A percentile compares a stretch with the other conserved stretches of the same genome.
These are phyloP conservation scores for Hypoxylon sp. DNA, from an alignment of 2,329 filamentous ascomycete species.

Conservation along the genomic window DNA sequence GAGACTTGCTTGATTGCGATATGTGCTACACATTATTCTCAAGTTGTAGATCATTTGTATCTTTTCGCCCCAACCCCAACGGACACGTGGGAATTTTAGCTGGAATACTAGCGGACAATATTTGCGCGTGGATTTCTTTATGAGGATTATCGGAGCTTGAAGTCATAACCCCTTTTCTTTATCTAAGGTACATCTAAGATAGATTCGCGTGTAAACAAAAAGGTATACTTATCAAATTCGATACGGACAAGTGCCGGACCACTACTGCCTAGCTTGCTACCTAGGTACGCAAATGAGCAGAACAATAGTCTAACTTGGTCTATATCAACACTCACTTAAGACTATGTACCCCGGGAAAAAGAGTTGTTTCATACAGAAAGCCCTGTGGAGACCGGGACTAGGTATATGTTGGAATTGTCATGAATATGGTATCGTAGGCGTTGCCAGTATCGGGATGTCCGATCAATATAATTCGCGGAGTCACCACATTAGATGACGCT, in stretches of 20 bases:
- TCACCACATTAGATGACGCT: background rate
- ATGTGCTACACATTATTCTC: background rate
- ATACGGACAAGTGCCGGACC: background rate
- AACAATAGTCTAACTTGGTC: background rate
- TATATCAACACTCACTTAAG: constrained; percentile 1
- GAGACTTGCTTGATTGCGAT: background rate
- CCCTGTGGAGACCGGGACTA: background rate
- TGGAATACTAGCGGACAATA: constrained; percentile 11
- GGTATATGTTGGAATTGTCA: background rate
- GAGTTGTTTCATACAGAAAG: background rate
- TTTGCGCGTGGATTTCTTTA: constrained; percentile 13
- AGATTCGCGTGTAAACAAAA: background rate
- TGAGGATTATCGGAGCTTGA: constrained; percentile 5
- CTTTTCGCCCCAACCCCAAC: constrained; percentile 6
- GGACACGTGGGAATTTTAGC: constrained; percentile 14
- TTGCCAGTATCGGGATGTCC: constrained; percentile 2
- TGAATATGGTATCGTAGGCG: constrained; percentile 9
- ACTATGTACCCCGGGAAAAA: background rate
- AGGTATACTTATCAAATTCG: background rate
- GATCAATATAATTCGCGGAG: constrained; percentile 3
- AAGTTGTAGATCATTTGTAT: constrained; percentile 3
- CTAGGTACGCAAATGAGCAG: background rate
- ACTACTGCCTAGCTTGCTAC: background rate
- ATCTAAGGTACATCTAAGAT: background rate
- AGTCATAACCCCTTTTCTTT: constrained; percentile 17